A percentile compares a stretch with the other conserved stretches of the same genome.
These are phyloP conservation scores for Tanacetum coccineum DNA, from an alignment of 129 eudicot genomes.

Conservation along the genomic window DNA sequence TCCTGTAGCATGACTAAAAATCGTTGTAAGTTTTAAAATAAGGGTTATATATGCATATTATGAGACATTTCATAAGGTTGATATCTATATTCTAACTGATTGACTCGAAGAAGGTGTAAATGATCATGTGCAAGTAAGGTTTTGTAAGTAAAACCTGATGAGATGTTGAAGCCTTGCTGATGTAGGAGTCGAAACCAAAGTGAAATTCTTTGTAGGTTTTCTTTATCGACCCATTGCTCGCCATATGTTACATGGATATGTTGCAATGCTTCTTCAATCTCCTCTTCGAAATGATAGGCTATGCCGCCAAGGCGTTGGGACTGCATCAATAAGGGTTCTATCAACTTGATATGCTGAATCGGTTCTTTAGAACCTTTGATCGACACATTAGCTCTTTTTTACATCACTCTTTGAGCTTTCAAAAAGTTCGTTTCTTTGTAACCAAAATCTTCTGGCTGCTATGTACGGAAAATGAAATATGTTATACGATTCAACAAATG, in stretches of 20 bases:
- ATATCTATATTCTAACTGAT: no score
- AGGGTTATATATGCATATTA: no score
- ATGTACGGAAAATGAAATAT: background rate
- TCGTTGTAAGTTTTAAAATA: no score
- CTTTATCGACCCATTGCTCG: background rate
- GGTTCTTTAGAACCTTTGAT: background rate
- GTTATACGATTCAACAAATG: no score
- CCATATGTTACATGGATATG: conserved; percentile 1
- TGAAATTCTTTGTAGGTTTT: background rate
- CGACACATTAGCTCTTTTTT: background rate
- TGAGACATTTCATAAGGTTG: no score
- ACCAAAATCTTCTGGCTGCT: background rate
- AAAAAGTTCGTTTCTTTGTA: background rate
- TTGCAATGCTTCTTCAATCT: background rate
- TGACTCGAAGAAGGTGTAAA: no score
- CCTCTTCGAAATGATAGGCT: background rate
- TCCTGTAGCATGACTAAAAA: background rate
- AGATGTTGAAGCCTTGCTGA: conserved; percentile 1
- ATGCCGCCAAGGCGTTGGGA: conserved; percentile 6
- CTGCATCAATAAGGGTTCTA: background rate
- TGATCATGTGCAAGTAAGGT: no score
- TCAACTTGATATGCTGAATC: background rate
- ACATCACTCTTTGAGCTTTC: background rate
- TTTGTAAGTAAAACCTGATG: background rate
- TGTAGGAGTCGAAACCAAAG: background rate